A percentile compares a stretch with the other conserved stretches of the same genome.
Conservation (phyloP, 768 basidiomycete genomes). For the Porpolomopsis calyptriformis region DNA sequence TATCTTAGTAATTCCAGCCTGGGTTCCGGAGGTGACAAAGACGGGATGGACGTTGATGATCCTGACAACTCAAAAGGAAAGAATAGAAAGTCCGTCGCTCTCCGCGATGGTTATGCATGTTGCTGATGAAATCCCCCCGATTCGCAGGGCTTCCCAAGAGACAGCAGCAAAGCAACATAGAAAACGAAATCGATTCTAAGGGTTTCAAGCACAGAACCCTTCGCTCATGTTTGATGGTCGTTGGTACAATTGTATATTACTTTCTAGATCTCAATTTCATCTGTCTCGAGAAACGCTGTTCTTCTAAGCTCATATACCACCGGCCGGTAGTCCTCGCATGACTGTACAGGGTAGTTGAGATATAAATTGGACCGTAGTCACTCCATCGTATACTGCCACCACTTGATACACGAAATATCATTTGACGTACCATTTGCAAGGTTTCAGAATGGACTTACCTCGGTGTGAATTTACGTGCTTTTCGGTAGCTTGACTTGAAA, state of each 20-base stretch:
- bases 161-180: conserved; percentile 35
- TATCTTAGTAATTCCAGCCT: conserved; percentile 9
- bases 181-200: conserved; percentile 49
- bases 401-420: no score
- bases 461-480: conserved; percentile 16
- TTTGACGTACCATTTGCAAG: no score
- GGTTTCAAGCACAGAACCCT: neutral
- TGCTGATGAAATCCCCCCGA: conserved; percentile 1
- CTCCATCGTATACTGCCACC: no score
- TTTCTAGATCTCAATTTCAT: no score
- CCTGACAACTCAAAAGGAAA: conserved; percentile 39
- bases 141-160: conserved; percentile 30
- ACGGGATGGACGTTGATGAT: conserved; percentile 60
- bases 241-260: no score
- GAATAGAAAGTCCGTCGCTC: conserved; percentile 46
- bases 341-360: no score
- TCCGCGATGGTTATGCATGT: conserved; percentile 1
- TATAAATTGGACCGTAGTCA: no score
- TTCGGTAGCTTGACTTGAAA: conserved; percentile 78
- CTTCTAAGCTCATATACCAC: no score
- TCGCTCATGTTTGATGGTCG: neutral
- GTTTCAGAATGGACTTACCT: no score
- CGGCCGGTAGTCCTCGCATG: no score
- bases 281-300: no score
- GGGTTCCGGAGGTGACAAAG: conserved; percentile 24